Evolutionary conservation across 2,329 filamentous ascomycete genomes (phyloP).

Genomic region (Fonsecaea pedrosoi): DNA sequence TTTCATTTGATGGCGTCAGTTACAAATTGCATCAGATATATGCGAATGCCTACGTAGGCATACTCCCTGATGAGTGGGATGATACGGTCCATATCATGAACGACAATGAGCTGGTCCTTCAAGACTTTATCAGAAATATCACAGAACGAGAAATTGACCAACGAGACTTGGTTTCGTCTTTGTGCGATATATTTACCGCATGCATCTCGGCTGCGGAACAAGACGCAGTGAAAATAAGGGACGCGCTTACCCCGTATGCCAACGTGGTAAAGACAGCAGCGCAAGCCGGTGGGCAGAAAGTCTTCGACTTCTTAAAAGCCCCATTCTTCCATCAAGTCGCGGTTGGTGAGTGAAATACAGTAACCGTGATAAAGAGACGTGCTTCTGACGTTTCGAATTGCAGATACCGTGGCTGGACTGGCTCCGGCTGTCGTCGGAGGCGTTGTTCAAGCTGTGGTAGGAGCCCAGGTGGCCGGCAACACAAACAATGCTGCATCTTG

Average conservation of each 20-base stretch:
- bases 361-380: no score
- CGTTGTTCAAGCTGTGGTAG: constrained; percentile 8
- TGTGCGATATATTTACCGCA: not conserved
- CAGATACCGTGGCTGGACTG: constrained; percentile 6
- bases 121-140: not conserved
- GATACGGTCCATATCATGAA: not conserved
- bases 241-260: not conserved
- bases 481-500: constrained; percentile 11
- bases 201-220: not conserved
- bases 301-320: not conserved
- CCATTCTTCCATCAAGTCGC: constrained; percentile 6
- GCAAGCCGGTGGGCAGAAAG: not conserved
- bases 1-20: not conserved
- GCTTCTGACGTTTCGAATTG: not conserved
- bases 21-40: not conserved
- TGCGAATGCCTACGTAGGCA: not conserved
- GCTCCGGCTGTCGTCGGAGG: constrained; percentile 1
- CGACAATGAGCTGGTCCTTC: not conserved
- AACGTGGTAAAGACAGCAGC: not conserved
- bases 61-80: not conserved
- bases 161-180: not conserved
- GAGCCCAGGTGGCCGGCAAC: constrained; percentile 6
- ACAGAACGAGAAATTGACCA: not conserved
- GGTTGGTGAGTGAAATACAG: not conserved
- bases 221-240: not conserved